phyloP scores from a whole-genome alignment of 495 filamentous ascomycete genomes.

The Cercophora scortea region DNA sequence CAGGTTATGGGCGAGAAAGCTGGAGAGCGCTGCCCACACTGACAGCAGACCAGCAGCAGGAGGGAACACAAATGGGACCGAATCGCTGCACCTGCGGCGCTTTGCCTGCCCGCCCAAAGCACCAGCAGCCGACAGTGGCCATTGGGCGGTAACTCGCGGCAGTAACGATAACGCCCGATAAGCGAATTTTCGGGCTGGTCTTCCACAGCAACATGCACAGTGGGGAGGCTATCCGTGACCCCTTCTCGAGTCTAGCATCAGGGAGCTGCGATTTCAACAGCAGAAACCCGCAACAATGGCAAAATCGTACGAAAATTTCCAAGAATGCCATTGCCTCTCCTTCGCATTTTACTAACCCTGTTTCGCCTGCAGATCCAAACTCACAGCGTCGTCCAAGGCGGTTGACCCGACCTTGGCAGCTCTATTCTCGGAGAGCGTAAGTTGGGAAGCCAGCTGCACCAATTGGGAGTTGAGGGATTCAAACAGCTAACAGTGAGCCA shows the following conservation, averaged over 20 bases:
- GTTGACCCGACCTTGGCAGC: constrained; percentile 72
- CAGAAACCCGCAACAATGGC: constrained; percentile 10
- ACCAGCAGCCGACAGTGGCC: constrained; percentile 3
- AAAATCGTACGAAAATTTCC: constrained; percentile 12
- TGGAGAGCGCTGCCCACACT: constrained; percentile 13
- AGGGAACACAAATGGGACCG: constrained; percentile 14
- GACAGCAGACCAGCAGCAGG: constrained; percentile 6
- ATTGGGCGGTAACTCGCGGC: constrained; percentile 17
- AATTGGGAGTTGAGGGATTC: background rate
- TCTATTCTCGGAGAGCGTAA: constrained; percentile 75
- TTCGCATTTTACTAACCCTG: background rate
- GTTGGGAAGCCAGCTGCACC: constrained; percentile 44
- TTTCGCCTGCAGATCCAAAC: constrained; percentile 19
- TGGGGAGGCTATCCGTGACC: background rate
- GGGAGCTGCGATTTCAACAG: background rate
- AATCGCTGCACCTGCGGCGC: constrained; percentile 5
- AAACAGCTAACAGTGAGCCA: constrained; percentile 26
- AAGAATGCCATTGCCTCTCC: background rate
- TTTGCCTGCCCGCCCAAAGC: constrained; percentile 17
- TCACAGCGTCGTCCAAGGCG: constrained; percentile 36
- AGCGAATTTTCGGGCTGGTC: constrained; percentile 23
- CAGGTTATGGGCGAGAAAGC: constrained; percentile 13
- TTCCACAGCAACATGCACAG: constrained; percentile 7
- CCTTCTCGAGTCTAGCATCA: background rate
- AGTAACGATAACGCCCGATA: constrained; percentile 25